Conservation (phyloP, 2,329 filamentous ascomycete genomes). For the Epicoccum sorghinum region DNA sequence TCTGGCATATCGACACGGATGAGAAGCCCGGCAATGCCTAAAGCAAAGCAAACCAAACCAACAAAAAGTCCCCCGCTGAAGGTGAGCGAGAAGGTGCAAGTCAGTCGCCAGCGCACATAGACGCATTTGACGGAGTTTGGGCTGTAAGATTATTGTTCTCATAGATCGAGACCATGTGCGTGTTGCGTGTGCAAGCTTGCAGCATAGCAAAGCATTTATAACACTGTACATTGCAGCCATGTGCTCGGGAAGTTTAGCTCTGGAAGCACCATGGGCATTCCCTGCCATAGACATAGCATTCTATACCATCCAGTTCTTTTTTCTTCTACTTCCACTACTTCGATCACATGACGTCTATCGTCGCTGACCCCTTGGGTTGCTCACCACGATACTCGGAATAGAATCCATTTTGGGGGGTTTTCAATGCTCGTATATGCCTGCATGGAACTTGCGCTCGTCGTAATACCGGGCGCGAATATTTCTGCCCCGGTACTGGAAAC, state of each 20-base stretch:
- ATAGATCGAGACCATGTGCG: not conserved
- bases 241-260: not conserved
- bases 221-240: not conserved
- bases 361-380: no score
- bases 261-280: not conserved
- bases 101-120: not conserved
- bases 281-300: not conserved
- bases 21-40: constrained; percentile 84
- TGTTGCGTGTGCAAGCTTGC: not conserved
- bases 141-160: not conserved
- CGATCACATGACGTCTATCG: no score
- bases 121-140: constrained; percentile 13
- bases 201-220: not conserved
- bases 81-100: no score
- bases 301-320: no score
- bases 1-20: constrained; percentile 97
- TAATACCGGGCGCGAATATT: constrained; percentile 82
- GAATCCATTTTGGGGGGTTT: no score
- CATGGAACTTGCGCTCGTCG: constrained; percentile 80
- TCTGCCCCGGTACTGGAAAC: constrained; percentile 93
- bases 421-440: constrained; percentile 42
- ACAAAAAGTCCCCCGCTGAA: no score
- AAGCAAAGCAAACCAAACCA: not conserved
- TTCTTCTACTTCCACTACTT: no score
- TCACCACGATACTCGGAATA: no score